Evolutionary conservation across 208 protist genomes (phyloP), one percentile per base, ranked within the genome.

Genomic region (Trypanosoma conorhini): DNA sequence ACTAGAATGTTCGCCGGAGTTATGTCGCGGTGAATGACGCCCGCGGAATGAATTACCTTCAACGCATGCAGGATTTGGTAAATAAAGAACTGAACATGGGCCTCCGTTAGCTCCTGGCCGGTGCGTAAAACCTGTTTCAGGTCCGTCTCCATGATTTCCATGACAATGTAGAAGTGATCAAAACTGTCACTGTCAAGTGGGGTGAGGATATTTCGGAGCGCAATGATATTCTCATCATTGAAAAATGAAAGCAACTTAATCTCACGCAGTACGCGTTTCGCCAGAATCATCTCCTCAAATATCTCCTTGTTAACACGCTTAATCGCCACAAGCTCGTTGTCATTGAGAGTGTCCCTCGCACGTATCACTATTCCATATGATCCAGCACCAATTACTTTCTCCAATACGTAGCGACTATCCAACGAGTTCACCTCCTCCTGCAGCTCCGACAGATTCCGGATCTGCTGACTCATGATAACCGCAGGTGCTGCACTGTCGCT

Each of bases 61-160:
- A 99, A 83, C 1, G 94, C 97, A 38, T 96, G 87, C 12, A 99
- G 81, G 0, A 96, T 85, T 75, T 99, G 97, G 74, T 99, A 99
- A 28, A 98, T 89, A 73, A 99, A 99, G 77, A 97, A 99, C 74
- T 98, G 87, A 38, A 93, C 87, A 83, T 99, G 97, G 31, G 91
- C 88, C 71, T 98, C 92, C 5, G 89, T 95, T 44, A 99, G 74
- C 58, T 79, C 77, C 78, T 99, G 96, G 5, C 88, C 77, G 35
- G 85, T 96, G 51, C 87, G 82, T 52, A 99, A 89, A 59, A 99
- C 96, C 73, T 94, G 82, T 81, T 97, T 96, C 40, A 99, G 80
- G 73, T 99, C 98, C 0, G 96, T 98, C 26, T 99, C 96, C 98
- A 99, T 98, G 21, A 98, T 92, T 51, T 98, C 96, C 82, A 97